Base-by-base conservation (phyloP, 2,329 filamentous ascomycete species). In the Hypoxylon sp. region DNA sequence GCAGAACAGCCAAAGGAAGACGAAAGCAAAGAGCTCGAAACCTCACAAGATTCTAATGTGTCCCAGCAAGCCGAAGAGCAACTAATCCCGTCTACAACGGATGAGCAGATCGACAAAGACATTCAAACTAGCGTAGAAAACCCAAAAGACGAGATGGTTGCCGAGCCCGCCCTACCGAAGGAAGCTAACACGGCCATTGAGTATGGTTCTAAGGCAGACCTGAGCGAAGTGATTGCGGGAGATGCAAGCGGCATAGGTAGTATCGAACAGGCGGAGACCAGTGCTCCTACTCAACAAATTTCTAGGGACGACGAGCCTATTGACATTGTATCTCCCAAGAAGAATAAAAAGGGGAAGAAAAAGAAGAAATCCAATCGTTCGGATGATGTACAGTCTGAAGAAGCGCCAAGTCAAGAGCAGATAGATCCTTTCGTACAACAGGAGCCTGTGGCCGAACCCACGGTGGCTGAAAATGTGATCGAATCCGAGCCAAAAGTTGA, bases 281-380 rank as follows among this genome's bases (percentile, higher is more conserved):
- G 59, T 7, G 29, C 42, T 20, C 19, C 51, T 16, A 58, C 49
- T 25, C 21, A 46, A 2, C 45, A 56, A 7, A 36, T 23, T 15
- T 11, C 44, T 9, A 51, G 61, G 31, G 53, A 57, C 17, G 60
- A 64, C 21, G 59, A 63, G 3, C 50, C 43, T n/a, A 19, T 45
- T 16, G 37, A 58, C 16, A 34, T 57, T 23, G 34, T 15, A 20
- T 15, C 55, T 11, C 29, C 31, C 30, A 71, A 71, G 57, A 69
- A 71, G 52, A 55, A 31, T 25, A 70, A 69, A 56, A 71, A 69
- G 45, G 70, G 66, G 42, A 70, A 70, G 56, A 69, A 72, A 55
- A 60, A 65, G 34, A 71, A 63, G 34, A 40, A 41, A 16, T 34
- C 48, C 12, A 50, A 34, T 47, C 12, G 21, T 12, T 44, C 32